phyloP scores from a whole-genome alignment of 805 yeast genomes.

The Ogataea allantospora region DNA sequence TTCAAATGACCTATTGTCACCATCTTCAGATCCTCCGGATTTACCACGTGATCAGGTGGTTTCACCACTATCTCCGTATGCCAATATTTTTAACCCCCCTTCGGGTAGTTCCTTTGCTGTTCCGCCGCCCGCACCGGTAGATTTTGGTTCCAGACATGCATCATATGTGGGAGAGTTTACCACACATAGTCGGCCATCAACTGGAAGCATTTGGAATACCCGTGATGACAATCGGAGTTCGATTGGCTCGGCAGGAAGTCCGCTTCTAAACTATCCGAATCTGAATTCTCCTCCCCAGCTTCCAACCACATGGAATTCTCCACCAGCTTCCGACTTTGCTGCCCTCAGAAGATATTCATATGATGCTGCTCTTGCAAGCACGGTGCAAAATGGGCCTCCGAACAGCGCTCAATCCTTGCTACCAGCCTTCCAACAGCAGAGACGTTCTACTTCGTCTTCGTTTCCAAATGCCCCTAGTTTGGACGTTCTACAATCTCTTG shows the following conservation, averaged over 20 bases:
- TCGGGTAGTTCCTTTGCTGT: constrained; percentile 7
- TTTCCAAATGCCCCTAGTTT: constrained; percentile 22
- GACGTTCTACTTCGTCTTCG: constrained; percentile 16
- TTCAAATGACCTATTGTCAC: constrained; percentile 6
- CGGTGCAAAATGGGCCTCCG: constrained; percentile 11
- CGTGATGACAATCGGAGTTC: constrained; percentile 23
- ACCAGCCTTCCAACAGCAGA: constrained; percentile 14
- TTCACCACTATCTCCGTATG: constrained; percentile 22
- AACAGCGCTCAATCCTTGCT: constrained; percentile 8
- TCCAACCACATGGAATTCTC: constrained; percentile 23
- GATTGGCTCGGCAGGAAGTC: constrained; percentile 27
- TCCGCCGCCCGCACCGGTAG: constrained; percentile 6
- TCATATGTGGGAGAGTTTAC: constrained; percentile 24
- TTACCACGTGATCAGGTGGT: constrained; percentile 15
- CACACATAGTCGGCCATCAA: constrained; percentile 19
- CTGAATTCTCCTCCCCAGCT: constrained; percentile 19
- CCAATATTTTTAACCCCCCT: constrained; percentile 16
- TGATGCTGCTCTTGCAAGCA: constrained; percentile 20
- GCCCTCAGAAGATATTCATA: constrained; percentile 28
- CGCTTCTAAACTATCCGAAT: constrained; percentile 18
- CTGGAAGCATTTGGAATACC: constrained; percentile 20
- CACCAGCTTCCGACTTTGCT: constrained; percentile 25
- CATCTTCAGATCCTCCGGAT: constrained; percentile 9
- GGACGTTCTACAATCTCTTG: constrained; percentile 27
- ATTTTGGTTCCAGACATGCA: constrained; percentile 21